phyloP scores from a whole-genome alignment of 1,139 yeast species.

The Candida sp. region DNA sequence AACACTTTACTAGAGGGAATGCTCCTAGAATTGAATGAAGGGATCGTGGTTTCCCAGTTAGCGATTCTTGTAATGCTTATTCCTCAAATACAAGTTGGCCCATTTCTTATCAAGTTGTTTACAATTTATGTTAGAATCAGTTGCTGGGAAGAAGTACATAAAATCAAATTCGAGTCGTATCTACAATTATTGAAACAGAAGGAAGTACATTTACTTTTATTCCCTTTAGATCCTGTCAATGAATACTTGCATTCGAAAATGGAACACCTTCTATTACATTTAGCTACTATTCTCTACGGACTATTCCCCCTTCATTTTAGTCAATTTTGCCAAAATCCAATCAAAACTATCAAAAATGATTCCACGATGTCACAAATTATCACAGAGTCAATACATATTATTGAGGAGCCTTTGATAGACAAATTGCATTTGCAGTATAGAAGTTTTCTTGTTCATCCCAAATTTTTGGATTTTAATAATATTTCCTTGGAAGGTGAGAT shows the following conservation, averaged over 20 bases:
- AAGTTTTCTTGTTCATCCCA: slow-evolving; percentile 47
- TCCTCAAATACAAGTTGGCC: slow-evolving; percentile 45
- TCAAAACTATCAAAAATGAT: slow-evolving; percentile 11
- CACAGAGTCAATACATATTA: background rate
- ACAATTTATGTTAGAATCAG: slow-evolving; percentile 42
- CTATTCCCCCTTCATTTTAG: slow-evolving; percentile 55
- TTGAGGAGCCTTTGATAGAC: slow-evolving; percentile 3
- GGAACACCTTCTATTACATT: slow-evolving; percentile 19
- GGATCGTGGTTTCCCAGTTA: slow-evolving; percentile 38
- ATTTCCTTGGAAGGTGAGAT: slow-evolving; percentile 38
- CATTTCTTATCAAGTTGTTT: slow-evolving; percentile 40
- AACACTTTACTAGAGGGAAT: slow-evolving; percentile 39
- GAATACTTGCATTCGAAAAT: slow-evolving; percentile 8
- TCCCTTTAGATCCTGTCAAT: slow-evolving; percentile 7
- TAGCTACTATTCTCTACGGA: slow-evolving; percentile 52
- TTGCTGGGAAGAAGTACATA: slow-evolving; percentile 24
- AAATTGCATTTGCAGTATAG: slow-evolving; percentile 11
- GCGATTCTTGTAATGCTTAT: slow-evolving; percentile 49
- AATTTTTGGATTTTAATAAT: slow-evolving; percentile 27
- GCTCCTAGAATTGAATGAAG: slow-evolving; percentile 42
- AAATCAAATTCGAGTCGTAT: slow-evolving; percentile 9
- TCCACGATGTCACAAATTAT: slow-evolving; percentile 5
- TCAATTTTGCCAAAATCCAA: slow-evolving; percentile 42
- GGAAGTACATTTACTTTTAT: slow-evolving; percentile 13
- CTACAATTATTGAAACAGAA: slow-evolving; percentile 6